phyloP scores from a whole-genome alignment of 306 rosid genomes.

The Medicago arabica region DNA sequence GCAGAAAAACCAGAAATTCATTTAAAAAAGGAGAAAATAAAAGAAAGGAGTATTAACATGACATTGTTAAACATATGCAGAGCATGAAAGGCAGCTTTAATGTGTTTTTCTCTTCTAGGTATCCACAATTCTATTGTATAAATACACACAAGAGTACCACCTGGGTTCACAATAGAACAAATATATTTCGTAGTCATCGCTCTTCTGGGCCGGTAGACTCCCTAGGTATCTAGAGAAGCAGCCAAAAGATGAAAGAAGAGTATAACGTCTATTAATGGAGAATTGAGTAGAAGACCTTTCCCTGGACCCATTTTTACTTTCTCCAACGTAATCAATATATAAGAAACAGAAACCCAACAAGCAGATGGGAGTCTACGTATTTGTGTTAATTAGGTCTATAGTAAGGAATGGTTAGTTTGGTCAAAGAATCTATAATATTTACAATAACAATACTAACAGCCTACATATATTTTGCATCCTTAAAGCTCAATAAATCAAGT shows the following conservation, averaged over 20 bases:
- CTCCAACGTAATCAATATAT: constrained; percentile 21
- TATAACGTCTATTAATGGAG: constrained; percentile 7
- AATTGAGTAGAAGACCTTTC: constrained; percentile 19
- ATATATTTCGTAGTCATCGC: not conserved
- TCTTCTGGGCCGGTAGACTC: constrained; percentile 1
- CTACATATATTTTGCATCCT: constrained; percentile 27
- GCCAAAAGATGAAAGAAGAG: constrained; percentile 34
- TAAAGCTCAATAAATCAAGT: constrained; percentile 20
- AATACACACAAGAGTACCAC: constrained; percentile 22
- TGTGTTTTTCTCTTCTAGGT: constrained; percentile 28
- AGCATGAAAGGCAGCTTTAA: constrained; percentile 17
- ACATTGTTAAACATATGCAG: constrained; percentile 26
- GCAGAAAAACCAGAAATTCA: constrained; percentile 33
- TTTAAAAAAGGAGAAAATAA: constrained; percentile 4
- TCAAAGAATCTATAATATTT: constrained; percentile 7
- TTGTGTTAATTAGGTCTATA: constrained; percentile 21
- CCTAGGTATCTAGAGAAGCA: constrained; percentile 35
- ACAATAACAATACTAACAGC: constrained; percentile 17
- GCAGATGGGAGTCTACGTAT: constrained; percentile 12
- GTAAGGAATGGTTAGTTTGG: constrained; percentile 29
- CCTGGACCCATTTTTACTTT: constrained; percentile 26
- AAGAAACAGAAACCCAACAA: constrained; percentile 20
- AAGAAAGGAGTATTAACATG: constrained; percentile 26
- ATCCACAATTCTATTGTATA: constrained; percentile 12
- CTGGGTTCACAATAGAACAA: constrained; percentile 27